These are phyloP conservation scores for Ceratobasidium papillatum DNA, from an alignment of 1,284 basidiomycete genomes.

Conservation along the genomic window DNA sequence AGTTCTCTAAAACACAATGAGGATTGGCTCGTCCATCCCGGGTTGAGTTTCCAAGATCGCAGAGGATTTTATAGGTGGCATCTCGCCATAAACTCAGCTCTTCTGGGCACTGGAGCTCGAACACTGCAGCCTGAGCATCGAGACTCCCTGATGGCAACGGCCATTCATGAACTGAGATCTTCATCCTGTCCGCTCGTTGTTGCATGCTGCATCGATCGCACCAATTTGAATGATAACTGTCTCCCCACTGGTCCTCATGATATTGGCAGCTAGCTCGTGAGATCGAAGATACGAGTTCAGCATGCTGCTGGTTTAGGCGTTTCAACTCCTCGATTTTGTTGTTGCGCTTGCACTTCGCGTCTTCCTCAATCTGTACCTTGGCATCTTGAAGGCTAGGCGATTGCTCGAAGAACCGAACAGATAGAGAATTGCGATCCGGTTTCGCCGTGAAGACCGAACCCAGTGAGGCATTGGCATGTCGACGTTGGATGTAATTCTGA, in stretches of 20 bases:
- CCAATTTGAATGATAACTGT: fast-evolving
- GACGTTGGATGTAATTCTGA: slow-evolving; percentile 50
- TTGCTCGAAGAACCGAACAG: slow-evolving; percentile 50
- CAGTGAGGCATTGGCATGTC: slow-evolving; percentile 45
- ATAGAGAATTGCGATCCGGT: slow-evolving; percentile 46
- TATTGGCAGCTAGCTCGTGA: background rate
- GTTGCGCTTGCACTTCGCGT: slow-evolving; percentile 44
- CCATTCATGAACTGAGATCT: slow-evolving; percentile 60
- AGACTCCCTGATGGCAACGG: slow-evolving; percentile 54
- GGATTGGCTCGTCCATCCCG: no score
- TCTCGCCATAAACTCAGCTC: slow-evolving; percentile 58
- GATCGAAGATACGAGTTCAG: slow-evolving; percentile 30
- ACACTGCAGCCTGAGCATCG: slow-evolving; percentile 53
- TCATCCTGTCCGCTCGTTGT: slow-evolving; percentile 46
- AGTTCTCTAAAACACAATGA: background rate
- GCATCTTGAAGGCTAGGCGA: slow-evolving; percentile 47
- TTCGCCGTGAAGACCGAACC: slow-evolving; percentile 47
- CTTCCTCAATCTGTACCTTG: slow-evolving; percentile 49
- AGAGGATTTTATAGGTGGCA: slow-evolving; percentile 53
- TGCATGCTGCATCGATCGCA: slow-evolving; percentile 54
- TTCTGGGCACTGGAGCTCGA: slow-evolving; percentile 58
- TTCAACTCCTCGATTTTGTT: slow-evolving; percentile 49
- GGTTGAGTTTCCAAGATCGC: background rate
- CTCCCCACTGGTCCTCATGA: background rate
- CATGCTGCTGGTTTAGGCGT: slow-evolving; percentile 38